Percentiles rank a stretch among this genome's conserved stretches.
Conservation (phyloP, 1,284 basidiomycete genomes). For the Meira nashicola region DNA sequence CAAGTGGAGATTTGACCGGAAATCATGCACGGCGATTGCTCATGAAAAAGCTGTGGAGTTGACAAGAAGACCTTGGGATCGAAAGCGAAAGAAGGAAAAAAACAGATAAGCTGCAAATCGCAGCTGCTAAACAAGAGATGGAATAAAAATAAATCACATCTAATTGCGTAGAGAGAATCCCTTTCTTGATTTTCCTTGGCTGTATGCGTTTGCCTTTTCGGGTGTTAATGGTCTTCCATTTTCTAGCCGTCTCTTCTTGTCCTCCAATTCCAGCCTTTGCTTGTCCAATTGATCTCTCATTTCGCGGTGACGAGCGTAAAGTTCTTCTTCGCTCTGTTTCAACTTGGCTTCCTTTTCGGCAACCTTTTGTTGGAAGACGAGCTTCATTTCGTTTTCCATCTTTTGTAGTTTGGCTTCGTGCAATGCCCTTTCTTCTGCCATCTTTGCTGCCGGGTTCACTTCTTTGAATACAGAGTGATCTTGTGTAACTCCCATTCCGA, state of each 20-base stretch:
- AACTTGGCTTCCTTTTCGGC: conserved; percentile 53
- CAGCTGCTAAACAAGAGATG: not conserved
- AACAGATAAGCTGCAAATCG: not conserved
- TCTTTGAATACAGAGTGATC: conserved; percentile 51
- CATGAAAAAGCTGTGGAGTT: no score
- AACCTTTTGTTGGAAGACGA: conserved; percentile 53
- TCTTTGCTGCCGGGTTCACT: conserved; percentile 47
- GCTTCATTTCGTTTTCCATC: conserved; percentile 54
- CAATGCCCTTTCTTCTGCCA: conserved; percentile 50
- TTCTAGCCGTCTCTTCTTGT: conserved; percentile 95
- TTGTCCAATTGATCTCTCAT: conserved; percentile 68
- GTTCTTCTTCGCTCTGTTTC: conserved; percentile 53
- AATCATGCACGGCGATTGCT: no score
- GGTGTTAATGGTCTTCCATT: conserved; percentile 67
- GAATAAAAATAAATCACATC: not conserved
- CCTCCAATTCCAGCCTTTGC: conserved; percentile 88
- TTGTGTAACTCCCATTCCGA: conserved; percentile 47
- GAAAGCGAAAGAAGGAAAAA: not conserved
- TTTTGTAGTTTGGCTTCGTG: conserved; percentile 52
- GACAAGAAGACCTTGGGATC: no score
- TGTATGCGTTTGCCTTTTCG: conserved; percentile 64
- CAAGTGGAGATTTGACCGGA: no score
- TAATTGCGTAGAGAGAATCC: conserved; percentile 45
- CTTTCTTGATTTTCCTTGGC: conserved; percentile 42
- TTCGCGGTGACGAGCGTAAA: conserved; percentile 51